phyloP scores from a whole-genome alignment of 2,329 filamentous ascomycete genomes.

The Zymoseptoria tritici region DNA sequence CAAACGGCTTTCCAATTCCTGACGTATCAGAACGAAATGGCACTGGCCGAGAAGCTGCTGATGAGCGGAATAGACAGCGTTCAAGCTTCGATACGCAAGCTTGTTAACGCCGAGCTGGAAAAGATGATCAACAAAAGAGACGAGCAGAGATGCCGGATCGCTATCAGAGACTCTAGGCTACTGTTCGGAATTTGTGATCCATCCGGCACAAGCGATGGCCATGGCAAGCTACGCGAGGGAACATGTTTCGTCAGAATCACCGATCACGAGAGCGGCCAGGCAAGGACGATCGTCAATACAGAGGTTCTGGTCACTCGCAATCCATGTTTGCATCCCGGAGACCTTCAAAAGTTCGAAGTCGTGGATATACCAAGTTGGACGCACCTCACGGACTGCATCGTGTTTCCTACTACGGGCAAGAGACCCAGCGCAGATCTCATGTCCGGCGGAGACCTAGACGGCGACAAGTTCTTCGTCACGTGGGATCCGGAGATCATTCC shows the following conservation, averaged over 20 bases:
- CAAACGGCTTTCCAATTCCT: slow-evolving; percentile 1
- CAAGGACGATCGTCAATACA: slow-evolving; percentile 1
- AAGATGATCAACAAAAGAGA: slow-evolving; percentile 4
- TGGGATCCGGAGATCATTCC: slow-evolving; percentile 8
- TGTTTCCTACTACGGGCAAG: slow-evolving; percentile 2
- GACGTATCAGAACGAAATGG: slow-evolving; percentile 1
- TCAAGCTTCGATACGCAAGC: not conserved
- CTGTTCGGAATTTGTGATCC: slow-evolving; percentile 4
- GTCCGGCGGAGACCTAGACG: slow-evolving; percentile 8
- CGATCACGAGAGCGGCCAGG: not conserved
- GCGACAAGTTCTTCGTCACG: slow-evolving; percentile 8
- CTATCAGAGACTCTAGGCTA: slow-evolving; percentile 1
- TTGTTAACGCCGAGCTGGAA: not conserved
- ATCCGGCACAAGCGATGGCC: not conserved
- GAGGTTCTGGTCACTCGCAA: slow-evolving; percentile 4
- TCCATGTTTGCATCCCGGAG: slow-evolving; percentile 1
- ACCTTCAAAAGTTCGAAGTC: slow-evolving; percentile 2
- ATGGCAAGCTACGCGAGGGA: not conserved
- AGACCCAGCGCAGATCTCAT: slow-evolving; percentile 9
- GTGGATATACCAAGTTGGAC: slow-evolving; percentile 1
- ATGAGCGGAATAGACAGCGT: not conserved
- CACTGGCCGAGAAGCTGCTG: not conserved
- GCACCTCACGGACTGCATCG: slow-evolving; percentile 4
- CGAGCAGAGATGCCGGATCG: slow-evolving; percentile 4
- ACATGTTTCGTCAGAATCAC: slow-evolving; percentile 5